phyloP scores from a whole-genome alignment of 768 basidiomycete genomes.

The Psilocybe tampanensis region DNA sequence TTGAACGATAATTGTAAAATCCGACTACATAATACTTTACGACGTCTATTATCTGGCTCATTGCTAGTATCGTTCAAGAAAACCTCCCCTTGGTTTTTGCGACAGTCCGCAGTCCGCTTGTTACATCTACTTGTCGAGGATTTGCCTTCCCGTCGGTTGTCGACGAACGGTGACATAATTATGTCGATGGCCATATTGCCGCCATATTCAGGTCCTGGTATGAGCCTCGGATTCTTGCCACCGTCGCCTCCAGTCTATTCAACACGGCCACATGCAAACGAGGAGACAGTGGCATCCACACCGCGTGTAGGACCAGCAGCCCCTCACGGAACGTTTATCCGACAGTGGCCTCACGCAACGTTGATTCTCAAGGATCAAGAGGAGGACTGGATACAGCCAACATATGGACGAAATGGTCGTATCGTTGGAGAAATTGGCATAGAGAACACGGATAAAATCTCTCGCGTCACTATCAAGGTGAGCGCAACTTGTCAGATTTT shows the following conservation, averaged over 20 bases:
- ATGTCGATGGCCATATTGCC: conserved; percentile 5
- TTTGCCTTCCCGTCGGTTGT: not conserved
- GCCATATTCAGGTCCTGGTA: conserved; percentile 2
- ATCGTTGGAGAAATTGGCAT: conserved; percentile 40
- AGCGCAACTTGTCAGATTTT: not conserved
- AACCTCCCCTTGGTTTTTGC: not conserved
- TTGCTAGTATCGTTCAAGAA: no score
- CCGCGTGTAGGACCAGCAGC: conserved; percentile 30
- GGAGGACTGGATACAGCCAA: conserved; percentile 28
- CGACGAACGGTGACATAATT: not conserved
- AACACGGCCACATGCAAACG: conserved; percentile 31
- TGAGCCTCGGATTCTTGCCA: not conserved
- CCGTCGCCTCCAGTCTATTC: conserved; percentile 32
- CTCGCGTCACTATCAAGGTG: conserved; percentile 40
- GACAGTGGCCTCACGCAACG: conserved; percentile 35
- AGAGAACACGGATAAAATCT: conserved; percentile 29
- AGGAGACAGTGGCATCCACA: conserved; percentile 40
- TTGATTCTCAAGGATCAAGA: conserved; percentile 42
- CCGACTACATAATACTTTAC: not conserved
- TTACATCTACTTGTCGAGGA: not conserved
- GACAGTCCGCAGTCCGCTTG: not conserved
- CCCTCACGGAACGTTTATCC: conserved; percentile 29
- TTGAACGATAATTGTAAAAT: not conserved
- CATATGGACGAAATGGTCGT: conserved; percentile 36
- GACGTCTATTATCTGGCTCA: no score